Evolutionary conservation across 2,329 filamentous ascomycete species (phyloP).

Genomic region (Fusarium guadeloupense): DNA sequence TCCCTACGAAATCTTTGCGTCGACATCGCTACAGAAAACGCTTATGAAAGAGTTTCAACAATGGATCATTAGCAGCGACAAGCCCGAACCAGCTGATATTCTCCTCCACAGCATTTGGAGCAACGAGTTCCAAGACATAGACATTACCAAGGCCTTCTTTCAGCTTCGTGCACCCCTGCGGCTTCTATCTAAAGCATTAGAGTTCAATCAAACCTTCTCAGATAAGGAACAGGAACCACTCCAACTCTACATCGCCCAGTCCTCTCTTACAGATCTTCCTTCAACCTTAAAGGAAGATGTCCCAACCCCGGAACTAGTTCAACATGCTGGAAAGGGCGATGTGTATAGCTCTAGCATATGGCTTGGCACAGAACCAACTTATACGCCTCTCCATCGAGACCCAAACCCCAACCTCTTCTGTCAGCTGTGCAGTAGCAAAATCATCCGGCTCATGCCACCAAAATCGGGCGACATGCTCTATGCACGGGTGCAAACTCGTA

Average conservation of each 20-base stretch:
- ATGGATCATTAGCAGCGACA: slow-evolving; percentile 41
- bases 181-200: slow-evolving; percentile 68
- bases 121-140: slow-evolving; percentile 40
- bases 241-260: slow-evolving; percentile 88
- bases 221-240: slow-evolving; percentile 38
- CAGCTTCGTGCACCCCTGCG: slow-evolving; percentile 69
- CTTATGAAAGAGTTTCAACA: slow-evolving; percentile 42
- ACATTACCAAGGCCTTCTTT: slow-evolving; percentile 56
- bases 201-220: slow-evolving; percentile 54
- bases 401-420: slow-evolving; percentile 94
- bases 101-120: slow-evolving; percentile 31
- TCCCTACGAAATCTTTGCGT: slow-evolving; percentile 52
- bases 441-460: slow-evolving; percentile 76
- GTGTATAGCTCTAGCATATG: slow-evolving; percentile 89
- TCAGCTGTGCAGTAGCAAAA: slow-evolving; percentile 79
- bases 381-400: slow-evolving; percentile 90
- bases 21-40: slow-evolving; percentile 24
- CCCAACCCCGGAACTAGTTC: slow-evolving; percentile 72
- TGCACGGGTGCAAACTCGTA: slow-evolving; percentile 54
- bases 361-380: slow-evolving; percentile 87
- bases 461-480: slow-evolving; percentile 72
- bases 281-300: slow-evolving; percentile 69
- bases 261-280: slow-evolving; percentile 75
- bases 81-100: slow-evolving; percentile 36
- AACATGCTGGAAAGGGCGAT: slow-evolving; percentile 75